These are phyloP conservation scores for Alternaria sp. DNA, from an alignment of 2,329 filamentous ascomycete species.

Conservation along the genomic window DNA sequence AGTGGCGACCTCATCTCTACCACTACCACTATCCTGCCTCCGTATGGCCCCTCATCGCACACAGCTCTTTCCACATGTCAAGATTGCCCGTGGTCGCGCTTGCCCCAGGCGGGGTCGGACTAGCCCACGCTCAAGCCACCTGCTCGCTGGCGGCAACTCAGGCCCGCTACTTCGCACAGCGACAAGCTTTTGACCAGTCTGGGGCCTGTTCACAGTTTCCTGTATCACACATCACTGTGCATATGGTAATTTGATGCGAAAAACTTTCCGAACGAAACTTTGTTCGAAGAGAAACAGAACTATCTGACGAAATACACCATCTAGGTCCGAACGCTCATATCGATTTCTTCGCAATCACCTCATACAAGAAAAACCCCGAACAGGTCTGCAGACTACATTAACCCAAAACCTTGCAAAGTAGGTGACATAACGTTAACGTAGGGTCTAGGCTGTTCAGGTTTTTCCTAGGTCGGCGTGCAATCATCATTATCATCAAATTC, in stretches of 20 bases:
- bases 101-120: conserved; percentile 4
- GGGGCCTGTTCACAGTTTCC: background rate
- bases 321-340: background rate
- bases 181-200: background rate
- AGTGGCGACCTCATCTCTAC: background rate
- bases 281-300: background rate
- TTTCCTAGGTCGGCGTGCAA: background rate
- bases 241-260: background rate
- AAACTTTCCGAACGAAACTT: background rate
- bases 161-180: background rate
- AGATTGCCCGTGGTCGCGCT: background rate
- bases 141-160: background rate
- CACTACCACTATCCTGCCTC: background rate
- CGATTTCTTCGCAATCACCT: background rate
- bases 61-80: background rate
- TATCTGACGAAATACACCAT: background rate
- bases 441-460: no score
- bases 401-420: no score
- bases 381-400: no score
- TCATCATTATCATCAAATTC: background rate
- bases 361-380: no score
- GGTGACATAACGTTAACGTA: no score
- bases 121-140: conserved; percentile 7
- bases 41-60: background rate
- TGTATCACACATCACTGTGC: background rate